These are phyloP conservation scores for Bryoglossum gracile DNA, from an alignment of 495 filamentous ascomycete genomes.

Conservation along the genomic window DNA sequence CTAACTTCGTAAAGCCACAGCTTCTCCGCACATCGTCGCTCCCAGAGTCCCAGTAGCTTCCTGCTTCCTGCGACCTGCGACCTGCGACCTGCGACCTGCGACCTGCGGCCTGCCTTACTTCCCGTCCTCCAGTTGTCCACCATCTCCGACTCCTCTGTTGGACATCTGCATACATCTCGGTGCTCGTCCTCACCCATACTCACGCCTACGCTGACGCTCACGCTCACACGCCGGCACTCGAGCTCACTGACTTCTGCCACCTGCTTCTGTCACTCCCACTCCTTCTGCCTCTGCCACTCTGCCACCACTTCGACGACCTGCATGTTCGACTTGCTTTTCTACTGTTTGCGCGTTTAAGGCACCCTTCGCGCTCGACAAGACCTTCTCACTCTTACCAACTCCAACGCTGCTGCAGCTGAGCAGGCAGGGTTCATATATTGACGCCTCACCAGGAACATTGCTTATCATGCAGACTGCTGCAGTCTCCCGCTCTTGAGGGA, in stretches of 20 bases:
- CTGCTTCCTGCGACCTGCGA: slow-evolving; percentile 7
- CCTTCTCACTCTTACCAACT: slow-evolving; percentile 11
- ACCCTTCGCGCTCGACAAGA: slow-evolving; percentile 14
- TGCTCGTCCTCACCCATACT: no score
- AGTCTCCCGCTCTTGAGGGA: slow-evolving; percentile 26
- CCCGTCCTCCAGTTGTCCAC: no score
- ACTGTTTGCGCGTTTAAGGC: slow-evolving; percentile 19
- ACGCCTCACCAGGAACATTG: slow-evolving; percentile 26
- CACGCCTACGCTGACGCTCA: no score
- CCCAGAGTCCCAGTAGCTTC: slow-evolving; percentile 9
- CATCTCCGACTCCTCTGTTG: no score
- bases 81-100: no score
- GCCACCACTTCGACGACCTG: neutral
- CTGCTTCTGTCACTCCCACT: no score
- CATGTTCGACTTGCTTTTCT: slow-evolving; percentile 17
- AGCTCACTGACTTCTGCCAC: no score
- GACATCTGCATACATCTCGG: neutral
- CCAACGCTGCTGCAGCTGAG: slow-evolving; percentile 20
- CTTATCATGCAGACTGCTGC: slow-evolving; percentile 27
- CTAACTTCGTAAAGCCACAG: slow-evolving; percentile 24
- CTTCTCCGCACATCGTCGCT: slow-evolving; percentile 25
- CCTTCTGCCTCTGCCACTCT: slow-evolving; percentile 4
- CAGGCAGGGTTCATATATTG: slow-evolving; percentile 23
- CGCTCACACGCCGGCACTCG: no score
- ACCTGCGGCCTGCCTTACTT: slow-evolving; percentile 12